Conservation (phyloP, 2,329 filamentous ascomycete species). For the Sclerotinia minor region DNA sequence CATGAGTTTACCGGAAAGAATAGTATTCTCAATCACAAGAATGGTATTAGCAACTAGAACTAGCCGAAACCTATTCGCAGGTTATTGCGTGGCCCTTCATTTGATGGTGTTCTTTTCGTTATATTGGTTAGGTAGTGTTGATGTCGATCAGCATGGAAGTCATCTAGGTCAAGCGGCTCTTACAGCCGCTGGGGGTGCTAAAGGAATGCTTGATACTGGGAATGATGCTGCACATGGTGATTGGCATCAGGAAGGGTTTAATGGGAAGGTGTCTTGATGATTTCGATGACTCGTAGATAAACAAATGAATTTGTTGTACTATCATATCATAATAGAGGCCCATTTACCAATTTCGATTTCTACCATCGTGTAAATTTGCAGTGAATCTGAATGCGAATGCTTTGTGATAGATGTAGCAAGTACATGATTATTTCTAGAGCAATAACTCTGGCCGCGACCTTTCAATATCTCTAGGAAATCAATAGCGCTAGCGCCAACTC, state of each 20-base stretch:
- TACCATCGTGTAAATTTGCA: slow-evolving; percentile 1
- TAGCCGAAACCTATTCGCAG: slow-evolving; percentile 90
- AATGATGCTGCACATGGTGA: slow-evolving; percentile 49
- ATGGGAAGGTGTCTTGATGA: slow-evolving; percentile 35
- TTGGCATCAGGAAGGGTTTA: slow-evolving; percentile 59
- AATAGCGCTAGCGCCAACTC: too few species aligned
- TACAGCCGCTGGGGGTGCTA: slow-evolving; percentile 46
- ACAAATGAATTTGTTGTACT: slow-evolving; percentile 31
- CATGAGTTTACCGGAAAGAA: slow-evolving; percentile 87
- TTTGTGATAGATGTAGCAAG: not conserved
- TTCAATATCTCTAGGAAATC: not conserved
- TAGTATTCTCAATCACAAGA: slow-evolving; percentile 86
- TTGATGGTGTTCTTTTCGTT: slow-evolving; percentile 82
- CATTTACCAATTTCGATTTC: slow-evolving; percentile 19
- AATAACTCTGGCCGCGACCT: slow-evolving; percentile 7
- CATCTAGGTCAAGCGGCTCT: slow-evolving; percentile 45
- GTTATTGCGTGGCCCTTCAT: slow-evolving; percentile 87
- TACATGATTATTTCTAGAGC: not conserved
- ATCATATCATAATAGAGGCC: slow-evolving; percentile 35
- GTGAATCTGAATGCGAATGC: not conserved
- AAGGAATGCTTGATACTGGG: slow-evolving; percentile 44
- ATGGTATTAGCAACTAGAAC: slow-evolving; percentile 88
- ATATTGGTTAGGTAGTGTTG: slow-evolving; percentile 75
- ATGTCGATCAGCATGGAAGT: slow-evolving; percentile 55
- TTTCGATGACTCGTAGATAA: not conserved